A percentile compares a stretch with the other conserved stretches of the same genome.
phyloP scores from a whole-genome alignment of 73 alveolate genomes.

The Symbiodinium natans region DNA sequence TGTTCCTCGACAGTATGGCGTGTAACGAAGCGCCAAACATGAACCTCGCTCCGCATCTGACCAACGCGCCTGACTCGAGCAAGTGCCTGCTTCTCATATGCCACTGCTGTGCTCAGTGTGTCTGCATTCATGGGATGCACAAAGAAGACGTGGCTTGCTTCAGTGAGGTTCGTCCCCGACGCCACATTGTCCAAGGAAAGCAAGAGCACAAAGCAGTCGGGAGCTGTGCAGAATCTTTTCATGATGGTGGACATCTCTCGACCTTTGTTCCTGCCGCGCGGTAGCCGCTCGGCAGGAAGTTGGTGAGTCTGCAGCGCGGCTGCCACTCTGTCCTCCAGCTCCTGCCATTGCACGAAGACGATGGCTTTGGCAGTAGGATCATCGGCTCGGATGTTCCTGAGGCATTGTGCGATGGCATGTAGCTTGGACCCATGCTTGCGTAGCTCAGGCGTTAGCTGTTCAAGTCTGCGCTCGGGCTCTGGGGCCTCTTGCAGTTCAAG shows the following conservation, averaged over 20 bases:
- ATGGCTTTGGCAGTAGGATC: conserved; percentile 59
- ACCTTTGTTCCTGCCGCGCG: not conserved
- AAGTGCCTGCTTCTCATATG: conserved; percentile 51
- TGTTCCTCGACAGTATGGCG: conserved; percentile 64
- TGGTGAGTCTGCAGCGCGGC: not conserved
- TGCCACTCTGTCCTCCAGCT: conserved; percentile 21
- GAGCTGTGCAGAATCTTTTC: not conserved
- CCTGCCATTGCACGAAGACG: conserved; percentile 61
- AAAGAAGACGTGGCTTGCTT: conserved; percentile 56
- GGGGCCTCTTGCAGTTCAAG: conserved; percentile 15
- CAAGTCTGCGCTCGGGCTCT: not conserved
- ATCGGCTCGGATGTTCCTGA: conserved; percentile 33
- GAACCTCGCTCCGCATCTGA: conserved; percentile 33
- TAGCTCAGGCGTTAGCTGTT: conserved; percentile 7
- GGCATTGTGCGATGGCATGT: conserved; percentile 11
- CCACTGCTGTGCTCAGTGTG: conserved; percentile 31
- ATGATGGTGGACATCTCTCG: conserved; percentile 10
- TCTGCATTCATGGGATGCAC: conserved; percentile 88
- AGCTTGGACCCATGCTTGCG: conserved; percentile 39
- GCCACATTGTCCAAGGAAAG: conserved; percentile 71
- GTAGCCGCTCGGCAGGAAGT: conserved; percentile 15
- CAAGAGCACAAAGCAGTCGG: conserved; percentile 39
- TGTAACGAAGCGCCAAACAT: conserved; percentile 81
- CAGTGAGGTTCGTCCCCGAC: conserved; percentile 46
- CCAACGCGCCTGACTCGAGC: conserved; percentile 77